Evolutionary conservation across 23 red algal species (phyloP), one percentile per base, ranked within the genome.

Genomic region (Cyanidioschyzon merolae): DNA sequence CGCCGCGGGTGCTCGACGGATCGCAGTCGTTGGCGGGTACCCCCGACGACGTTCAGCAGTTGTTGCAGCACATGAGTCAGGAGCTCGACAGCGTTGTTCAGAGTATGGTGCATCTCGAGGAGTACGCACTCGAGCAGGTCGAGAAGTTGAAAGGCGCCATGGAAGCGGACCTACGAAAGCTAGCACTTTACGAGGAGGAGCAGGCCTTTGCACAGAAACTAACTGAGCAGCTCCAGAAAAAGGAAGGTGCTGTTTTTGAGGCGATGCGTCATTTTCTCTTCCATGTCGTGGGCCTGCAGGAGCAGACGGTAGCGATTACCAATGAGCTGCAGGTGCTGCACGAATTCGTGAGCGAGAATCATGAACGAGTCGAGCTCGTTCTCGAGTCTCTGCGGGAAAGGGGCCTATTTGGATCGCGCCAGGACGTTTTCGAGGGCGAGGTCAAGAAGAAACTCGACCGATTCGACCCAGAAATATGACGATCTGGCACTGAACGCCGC

Each of bases 391-490:
- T 71, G 63, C 12, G 63, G 7, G 63, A 71, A 27, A 15, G 32
- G 12, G 63, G 63, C 7, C 63, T 71, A 27, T 32, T 71, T 7
- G 63, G 63, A 7, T 71, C 63, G 63, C 63, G 63, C 30, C 63
- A 71, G n/a, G 63, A 71, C 63, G 63, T 71, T 7, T 71, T 71
- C 32, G 63, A 71, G 29, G 63, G 63, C 63, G 63, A 71, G 29
- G 63, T 71, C n/a, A 25, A 71, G 63, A 71, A 71, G 63, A 71
- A 71, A 27, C 63, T 71, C 16, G 63, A 71, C 3, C 63, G 63
- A 35, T 71, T 71, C 32, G 63, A 71, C 29, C 63, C 63, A 7
- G 63, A 71, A 35, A 71, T 71, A 3, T 71, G 45, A 54, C 12
- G 45, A n/a, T n/a, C n/a, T n/a, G n/a, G n/a, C n/a, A n/a, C n/a